Evolutionary conservation across 2,329 filamentous ascomycete genomes (phyloP).

Genomic region (Aspergillus viridinutans): DNA sequence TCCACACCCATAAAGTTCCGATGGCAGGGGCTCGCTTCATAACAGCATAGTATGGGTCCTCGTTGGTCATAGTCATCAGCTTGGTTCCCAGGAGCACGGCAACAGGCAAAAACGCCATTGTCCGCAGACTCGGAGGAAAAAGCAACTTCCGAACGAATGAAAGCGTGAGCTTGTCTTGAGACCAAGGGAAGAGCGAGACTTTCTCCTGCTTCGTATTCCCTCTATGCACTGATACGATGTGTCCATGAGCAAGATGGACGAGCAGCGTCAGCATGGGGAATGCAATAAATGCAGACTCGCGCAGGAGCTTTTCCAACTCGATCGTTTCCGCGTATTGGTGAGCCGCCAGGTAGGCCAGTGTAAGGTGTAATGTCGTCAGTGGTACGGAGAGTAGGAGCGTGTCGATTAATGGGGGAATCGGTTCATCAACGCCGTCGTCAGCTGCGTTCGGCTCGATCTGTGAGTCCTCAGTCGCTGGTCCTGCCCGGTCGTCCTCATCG

Average conservation of each 20-base stretch:
- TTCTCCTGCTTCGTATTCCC: constrained; percentile 6
- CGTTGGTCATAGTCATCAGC: constrained; percentile 76
- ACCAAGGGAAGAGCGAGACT: constrained; percentile 24
- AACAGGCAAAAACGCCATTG: constrained; percentile 31
- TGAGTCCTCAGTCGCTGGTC: neutral
- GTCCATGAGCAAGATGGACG: constrained; percentile 44
- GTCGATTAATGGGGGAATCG: constrained; percentile 39
- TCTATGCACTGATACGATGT: constrained; percentile 34
- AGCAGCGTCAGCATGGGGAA: constrained; percentile 42
- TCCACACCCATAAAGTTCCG: constrained; percentile 90
- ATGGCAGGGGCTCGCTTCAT: constrained; percentile 91
- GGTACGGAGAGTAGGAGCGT: constrained; percentile 42
- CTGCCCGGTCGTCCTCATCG: neutral
- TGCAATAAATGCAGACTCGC: constrained; percentile 35
- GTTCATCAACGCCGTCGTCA: constrained; percentile 8
- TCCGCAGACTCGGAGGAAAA: constrained; percentile 31
- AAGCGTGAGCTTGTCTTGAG: constrained; percentile 20
- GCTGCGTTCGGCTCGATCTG: constrained; percentile 10
- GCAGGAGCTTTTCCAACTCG: constrained; percentile 26
- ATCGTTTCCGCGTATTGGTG: constrained; percentile 44
- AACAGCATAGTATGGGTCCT: constrained; percentile 73
- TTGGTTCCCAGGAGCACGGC: constrained; percentile 60
- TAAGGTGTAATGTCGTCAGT: constrained; percentile 43
- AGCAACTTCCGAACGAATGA: constrained; percentile 26
- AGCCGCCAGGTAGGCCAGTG: constrained; percentile 43